Conservation (phyloP, 78 protist species). For the Carpediemonas membranifera region DNA sequence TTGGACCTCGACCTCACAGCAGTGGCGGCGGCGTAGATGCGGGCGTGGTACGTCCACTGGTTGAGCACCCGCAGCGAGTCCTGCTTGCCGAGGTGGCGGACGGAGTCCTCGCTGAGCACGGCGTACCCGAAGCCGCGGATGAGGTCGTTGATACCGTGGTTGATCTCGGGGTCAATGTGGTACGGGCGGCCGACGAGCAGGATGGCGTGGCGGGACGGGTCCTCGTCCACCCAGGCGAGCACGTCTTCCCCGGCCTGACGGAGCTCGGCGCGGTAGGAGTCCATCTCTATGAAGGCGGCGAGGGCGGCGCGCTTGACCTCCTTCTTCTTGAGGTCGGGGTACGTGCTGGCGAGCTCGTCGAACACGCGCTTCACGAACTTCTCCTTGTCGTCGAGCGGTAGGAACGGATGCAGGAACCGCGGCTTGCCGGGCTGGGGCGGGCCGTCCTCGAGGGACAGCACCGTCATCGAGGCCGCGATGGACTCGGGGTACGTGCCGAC, state of each 20-base stretch:
- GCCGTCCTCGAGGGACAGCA: too few species aligned
- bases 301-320: conserved; percentile 1
- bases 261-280: conserved; percentile 7
- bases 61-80: not conserved
- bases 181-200: conserved; percentile 24
- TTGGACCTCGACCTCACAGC: not conserved
- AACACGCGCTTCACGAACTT: not conserved
- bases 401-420: too few species aligned
- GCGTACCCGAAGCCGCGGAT: conserved; percentile 2
- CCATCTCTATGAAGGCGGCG: not conserved
- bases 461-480: too few species aligned
- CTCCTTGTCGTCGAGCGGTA: not conserved
- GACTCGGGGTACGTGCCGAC: conserved; percentile 20
- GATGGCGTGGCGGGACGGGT: not conserved
- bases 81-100: not conserved
- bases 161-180: conserved; percentile 28
- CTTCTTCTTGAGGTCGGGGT: not conserved
- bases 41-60: conserved; percentile 5
- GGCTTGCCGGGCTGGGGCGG: too few species aligned
- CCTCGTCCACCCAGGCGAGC: not conserved
- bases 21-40: conserved; percentile 2
- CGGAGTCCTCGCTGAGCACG: conserved; percentile 12
- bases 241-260: not conserved
- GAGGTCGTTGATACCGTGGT: conserved; percentile 18
- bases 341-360: too few species aligned